A percentile compares a stretch with the other conserved stretches of the same genome.
Conservation (phyloP, 2,329 filamentous ascomycete genomes). For the Penicillium aurantiogriseum region DNA sequence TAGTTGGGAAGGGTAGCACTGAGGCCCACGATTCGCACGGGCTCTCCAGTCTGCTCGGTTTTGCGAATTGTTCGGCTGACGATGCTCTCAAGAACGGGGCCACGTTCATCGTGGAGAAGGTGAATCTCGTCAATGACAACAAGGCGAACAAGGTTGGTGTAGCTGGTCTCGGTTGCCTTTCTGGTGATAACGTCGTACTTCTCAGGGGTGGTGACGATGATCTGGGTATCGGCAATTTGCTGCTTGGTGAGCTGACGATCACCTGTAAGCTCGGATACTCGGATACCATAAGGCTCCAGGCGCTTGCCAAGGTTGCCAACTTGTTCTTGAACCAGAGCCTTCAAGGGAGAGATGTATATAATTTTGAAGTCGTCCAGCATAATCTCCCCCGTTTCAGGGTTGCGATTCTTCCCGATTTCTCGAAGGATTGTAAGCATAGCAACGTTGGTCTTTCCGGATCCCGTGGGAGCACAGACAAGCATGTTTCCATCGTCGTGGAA, state of each 20-base stretch:
- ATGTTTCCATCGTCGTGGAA: conserved; percentile 96
- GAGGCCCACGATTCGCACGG: conserved; percentile 85
- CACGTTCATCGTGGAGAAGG: conserved; percentile 93
- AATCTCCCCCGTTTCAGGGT: conserved; percentile 86
- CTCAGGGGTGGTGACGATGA: conserved; percentile 97
- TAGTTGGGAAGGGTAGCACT: conserved; percentile 97
- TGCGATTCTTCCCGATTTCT: conserved; percentile 92
- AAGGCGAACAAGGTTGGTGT: conserved; percentile 93
- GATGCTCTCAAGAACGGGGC: conserved; percentile 94
- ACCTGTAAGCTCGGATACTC: conserved; percentile 92
- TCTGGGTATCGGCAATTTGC: conserved; percentile 95
- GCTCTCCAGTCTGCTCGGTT: conserved; percentile 90
- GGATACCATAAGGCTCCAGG: conserved; percentile 85
- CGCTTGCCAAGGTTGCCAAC: conserved; percentile 96
- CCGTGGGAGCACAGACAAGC: conserved; percentile 95
- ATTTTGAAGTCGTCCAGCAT: conserved; percentile 98
- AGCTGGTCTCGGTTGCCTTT: conserved; percentile 94
- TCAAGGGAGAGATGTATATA: conserved; percentile 93
- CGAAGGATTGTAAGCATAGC: conserved; percentile 95
- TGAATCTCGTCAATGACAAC: conserved; percentile 99
- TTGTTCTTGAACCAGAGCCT: conserved; percentile 94
- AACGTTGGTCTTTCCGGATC: conserved; percentile 97
- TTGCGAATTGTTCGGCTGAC: conserved; percentile 90
- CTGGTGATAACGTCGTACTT: conserved; percentile 99
- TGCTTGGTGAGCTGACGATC: conserved; percentile 98